These are phyloP conservation scores for Xylogone sp. DNA, from an alignment of 2,329 filamentous ascomycete genomes.

Conservation along the genomic window DNA sequence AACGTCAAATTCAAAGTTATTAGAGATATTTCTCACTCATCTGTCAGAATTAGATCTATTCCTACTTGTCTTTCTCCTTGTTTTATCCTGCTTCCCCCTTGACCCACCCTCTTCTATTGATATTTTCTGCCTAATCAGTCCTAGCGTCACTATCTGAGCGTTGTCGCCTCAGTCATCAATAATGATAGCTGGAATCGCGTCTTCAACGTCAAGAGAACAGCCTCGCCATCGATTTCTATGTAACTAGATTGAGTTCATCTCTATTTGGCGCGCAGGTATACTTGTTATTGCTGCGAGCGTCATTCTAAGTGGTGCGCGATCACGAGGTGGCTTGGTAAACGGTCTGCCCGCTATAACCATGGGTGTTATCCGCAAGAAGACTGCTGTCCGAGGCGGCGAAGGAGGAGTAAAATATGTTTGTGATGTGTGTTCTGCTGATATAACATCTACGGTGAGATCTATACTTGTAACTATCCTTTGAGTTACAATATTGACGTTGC, in stretches of 20 bases:
- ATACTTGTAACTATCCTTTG: slow-evolving; percentile 1
- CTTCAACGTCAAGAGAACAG: not conserved
- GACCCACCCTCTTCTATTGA: not conserved
- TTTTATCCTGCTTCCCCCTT: not conserved
- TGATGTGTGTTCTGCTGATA: slow-evolving; percentile 93
- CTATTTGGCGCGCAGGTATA: not conserved
- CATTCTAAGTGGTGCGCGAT: not conserved
- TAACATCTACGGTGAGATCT: slow-evolving; percentile 83
- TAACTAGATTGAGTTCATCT: not conserved
- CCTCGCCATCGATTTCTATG: not conserved
- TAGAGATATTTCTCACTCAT: no score
- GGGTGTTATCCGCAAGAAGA: slow-evolving; percentile 97
- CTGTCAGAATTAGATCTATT: no score
- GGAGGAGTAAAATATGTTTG: slow-evolving; percentile 94
- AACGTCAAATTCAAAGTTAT: no score
- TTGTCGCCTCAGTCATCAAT: not conserved
- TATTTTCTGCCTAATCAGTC: not conserved
- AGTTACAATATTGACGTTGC: slow-evolving; percentile 5
- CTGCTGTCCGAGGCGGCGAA: slow-evolving; percentile 77
- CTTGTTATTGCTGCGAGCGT: not conserved
- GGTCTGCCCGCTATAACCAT: slow-evolving; percentile 43
- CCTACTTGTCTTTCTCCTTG: no score
- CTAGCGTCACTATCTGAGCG: not conserved
- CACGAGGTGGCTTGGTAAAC: not conserved
- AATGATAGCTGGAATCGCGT: not conserved